Conservation (phyloP, 257 asterid genomes). For the Scutellaria barbata region DNA sequence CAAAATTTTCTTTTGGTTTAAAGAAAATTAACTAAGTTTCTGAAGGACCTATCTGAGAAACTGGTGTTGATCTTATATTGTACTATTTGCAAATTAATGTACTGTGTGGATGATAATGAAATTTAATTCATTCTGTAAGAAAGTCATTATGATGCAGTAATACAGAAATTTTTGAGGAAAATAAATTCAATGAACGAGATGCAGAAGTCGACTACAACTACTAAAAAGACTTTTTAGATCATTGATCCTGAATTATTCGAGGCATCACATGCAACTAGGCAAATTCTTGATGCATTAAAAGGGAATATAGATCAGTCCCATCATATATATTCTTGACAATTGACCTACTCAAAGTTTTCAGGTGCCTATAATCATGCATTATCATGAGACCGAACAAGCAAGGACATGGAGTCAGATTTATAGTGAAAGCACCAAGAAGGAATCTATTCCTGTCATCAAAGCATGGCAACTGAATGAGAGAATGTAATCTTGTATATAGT, state of each 20-base stretch:
- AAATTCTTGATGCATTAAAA: neutral
- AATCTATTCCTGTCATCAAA: conserved; percentile 75
- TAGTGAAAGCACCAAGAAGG: conserved; percentile 66
- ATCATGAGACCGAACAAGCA: conserved; percentile 72
- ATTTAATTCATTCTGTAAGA: neutral
- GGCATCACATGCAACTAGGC: neutral
- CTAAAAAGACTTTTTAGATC: neutral
- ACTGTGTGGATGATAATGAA: neutral
- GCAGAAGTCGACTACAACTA: conserved; percentile 4
- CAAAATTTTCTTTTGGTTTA: neutral
- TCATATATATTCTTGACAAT: conserved; percentile 14
- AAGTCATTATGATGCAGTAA: neutral
- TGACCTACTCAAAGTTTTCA: conserved; percentile 45
- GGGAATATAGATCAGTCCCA: neutral
- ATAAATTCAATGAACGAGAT: conserved; percentile 7
- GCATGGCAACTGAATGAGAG: conserved; percentile 98
- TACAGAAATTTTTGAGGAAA: neutral
- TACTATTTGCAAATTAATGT: too few species aligned
- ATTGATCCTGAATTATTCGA: conserved; percentile 5
- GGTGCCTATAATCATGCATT: conserved; percentile 80
- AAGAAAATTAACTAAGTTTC: neutral
- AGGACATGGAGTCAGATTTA: conserved; percentile 69
- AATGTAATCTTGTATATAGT: conserved; percentile 55
- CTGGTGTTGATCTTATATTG: too few species aligned
- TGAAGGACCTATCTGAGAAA: too few species aligned